A percentile compares a stretch with the other conserved stretches of the same genome.
Evolutionary conservation across 2,329 filamentous ascomycete species (phyloP).

Genomic region (Stachybotrys echinatus): DNA sequence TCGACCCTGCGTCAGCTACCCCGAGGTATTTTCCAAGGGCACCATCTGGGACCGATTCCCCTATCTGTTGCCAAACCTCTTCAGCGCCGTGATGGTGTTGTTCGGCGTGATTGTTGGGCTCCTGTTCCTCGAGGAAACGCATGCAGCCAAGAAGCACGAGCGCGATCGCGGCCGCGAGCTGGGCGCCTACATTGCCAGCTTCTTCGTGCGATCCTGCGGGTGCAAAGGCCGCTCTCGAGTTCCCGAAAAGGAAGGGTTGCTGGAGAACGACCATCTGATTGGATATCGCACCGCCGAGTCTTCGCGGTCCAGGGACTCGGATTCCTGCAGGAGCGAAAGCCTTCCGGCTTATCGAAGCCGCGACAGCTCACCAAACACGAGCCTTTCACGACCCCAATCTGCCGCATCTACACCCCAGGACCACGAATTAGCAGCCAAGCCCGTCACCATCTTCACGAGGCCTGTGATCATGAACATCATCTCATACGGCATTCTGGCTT

Average conservation of each 20-base stretch:
- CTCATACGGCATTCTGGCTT: conserved; percentile 87
- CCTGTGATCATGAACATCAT: conserved; percentile 84
- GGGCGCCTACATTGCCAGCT: conserved; percentile 62
- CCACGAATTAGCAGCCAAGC: conserved; percentile 13
- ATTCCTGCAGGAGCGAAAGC: conserved; percentile 42
- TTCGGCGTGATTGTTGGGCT: conserved; percentile 73
- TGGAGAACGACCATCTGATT: conserved; percentile 56
- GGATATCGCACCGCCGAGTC: conserved; percentile 44
- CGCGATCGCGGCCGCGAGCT: conserved; percentile 72
- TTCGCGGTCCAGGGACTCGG: conserved; percentile 5
- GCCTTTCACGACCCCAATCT: conserved; percentile 20
- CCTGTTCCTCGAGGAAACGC: conserved; percentile 90
- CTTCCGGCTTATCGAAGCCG: conserved; percentile 65
- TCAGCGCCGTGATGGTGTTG: conserved; percentile 74
- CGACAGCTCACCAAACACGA: conserved; percentile 47
- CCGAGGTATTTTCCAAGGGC: conserved; percentile 62
- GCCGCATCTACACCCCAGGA: conserved; percentile 10
- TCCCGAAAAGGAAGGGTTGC: conserved; percentile 56
- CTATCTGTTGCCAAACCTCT: conserved; percentile 87
- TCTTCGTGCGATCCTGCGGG: conserved; percentile 26
- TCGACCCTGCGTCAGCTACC: conserved; percentile 78
- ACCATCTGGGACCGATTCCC: conserved; percentile 83
- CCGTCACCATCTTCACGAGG: conserved; percentile 65
- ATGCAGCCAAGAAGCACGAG: conserved; percentile 71
- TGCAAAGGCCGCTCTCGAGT: conserved; percentile 31